Base-by-base conservation (phyloP, 371 early-diverging fungal genomes). In the Umbelopsis sp. region DNA sequence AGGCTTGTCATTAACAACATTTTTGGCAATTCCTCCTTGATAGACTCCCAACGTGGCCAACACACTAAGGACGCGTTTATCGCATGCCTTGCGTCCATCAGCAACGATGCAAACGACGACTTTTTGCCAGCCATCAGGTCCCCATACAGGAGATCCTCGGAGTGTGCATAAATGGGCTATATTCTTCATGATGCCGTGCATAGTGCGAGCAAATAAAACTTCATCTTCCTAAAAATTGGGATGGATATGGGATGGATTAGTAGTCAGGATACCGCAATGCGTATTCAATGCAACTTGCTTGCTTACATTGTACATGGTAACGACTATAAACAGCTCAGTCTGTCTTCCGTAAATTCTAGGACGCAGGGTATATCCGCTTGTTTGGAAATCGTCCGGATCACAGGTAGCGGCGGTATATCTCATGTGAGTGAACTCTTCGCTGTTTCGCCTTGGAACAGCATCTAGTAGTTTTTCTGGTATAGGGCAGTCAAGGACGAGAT, bases 11-110 rank as follows among this genome's bases (percentile, higher is more conserved):
- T 85, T 86, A 32, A 92, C 90, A 44, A 83, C 69, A 70, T 90
- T 87, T 66, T 89, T 89, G 76, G 89, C 89, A 46, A 94, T 76
- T 66, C 92, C 93, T 25, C 93, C 93, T 72, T 92, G 93, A 72
- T 91, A 94, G 37, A 87, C 87, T 67, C 95, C 95, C 86, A 93
- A 81, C 38, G 91, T 75, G 32, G 91, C 92, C 63, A 94, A 82
- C n/a, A 91, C 82, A 62, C 87, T 86, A 41, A 93, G 77, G 18
- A 88, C 87, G 50, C 89, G 86, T 25, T 83, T 83, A 74, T 92
- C 82, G 72, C 92, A 86, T 73, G 85, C 84, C 4, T 77, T 74
- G 72, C 88, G 85, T 71, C 87, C 89, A 69, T 87, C 92, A 1
- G 88, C 79, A 11, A 86, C 86, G 51, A 89, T 84, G 63, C 92